phyloP scores from a whole-genome alignment of 352 stramenopile species.

The Pythium phragmiticola region DNA sequence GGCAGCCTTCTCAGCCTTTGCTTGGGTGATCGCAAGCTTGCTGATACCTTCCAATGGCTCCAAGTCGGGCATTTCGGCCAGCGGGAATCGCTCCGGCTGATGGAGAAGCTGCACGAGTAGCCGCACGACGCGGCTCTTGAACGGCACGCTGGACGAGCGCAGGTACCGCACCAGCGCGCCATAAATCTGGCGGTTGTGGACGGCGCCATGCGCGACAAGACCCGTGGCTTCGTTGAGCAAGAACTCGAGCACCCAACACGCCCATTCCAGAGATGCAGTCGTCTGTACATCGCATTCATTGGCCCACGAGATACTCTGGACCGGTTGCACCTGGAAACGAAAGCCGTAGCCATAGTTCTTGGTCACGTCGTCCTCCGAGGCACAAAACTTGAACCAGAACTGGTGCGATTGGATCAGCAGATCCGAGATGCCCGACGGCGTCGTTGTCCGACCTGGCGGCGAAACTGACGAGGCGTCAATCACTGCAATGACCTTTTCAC shows the following conservation, averaged over 20 bases:
- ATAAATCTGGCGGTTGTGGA: conserved; percentile 84
- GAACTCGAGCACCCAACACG: conserved; percentile 83
- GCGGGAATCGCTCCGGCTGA: conserved; percentile 53
- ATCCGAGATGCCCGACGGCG: conserved; percentile 33
- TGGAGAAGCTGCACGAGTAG: conserved; percentile 78
- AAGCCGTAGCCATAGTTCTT: conserved; percentile 78
- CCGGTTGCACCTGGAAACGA: conserved; percentile 78
- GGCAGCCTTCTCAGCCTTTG: conserved; percentile 52
- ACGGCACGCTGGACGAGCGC: conserved; percentile 70
- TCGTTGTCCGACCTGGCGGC: conserved; percentile 1
- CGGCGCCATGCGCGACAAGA: conserved; percentile 57
- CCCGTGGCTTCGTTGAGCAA: conserved; percentile 75
- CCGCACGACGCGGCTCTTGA: conserved; percentile 76
- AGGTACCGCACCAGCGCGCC: conserved; percentile 78
- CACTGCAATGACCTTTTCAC: conserved; percentile 47
- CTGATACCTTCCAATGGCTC: conserved; percentile 62
- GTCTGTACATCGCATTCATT: conserved; percentile 78
- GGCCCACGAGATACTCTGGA: conserved; percentile 76
- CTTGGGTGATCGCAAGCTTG: conserved; percentile 51
- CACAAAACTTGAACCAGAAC: conserved; percentile 83
- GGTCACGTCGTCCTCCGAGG: conserved; percentile 56
- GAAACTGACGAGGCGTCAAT: conserved; percentile 48
- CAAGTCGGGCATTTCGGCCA: conserved; percentile 57
- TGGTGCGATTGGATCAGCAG: conserved; percentile 69
- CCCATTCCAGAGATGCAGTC: conserved; percentile 81